phyloP scores from a whole-genome alignment of 495 filamentous ascomycete species.

The Aspergillus asperescens region DNA sequence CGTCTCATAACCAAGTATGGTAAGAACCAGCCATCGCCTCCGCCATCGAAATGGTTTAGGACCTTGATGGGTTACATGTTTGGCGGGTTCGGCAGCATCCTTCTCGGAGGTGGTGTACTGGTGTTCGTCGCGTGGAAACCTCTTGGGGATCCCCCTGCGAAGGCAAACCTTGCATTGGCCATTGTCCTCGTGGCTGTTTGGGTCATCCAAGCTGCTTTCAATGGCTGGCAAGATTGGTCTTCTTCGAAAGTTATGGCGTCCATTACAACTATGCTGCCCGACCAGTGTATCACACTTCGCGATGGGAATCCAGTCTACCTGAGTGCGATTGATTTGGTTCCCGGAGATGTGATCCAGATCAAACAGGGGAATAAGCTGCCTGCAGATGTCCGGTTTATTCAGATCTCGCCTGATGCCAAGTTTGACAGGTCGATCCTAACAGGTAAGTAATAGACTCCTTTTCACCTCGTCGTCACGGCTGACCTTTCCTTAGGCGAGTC shows the following conservation, averaged over 20 bases:
- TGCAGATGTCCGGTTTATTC: conserved; percentile 62
- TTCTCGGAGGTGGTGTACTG: conserved; percentile 56
- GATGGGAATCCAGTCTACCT: conserved; percentile 44
- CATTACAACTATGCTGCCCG: conserved; percentile 63
- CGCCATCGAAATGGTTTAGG: not conserved
- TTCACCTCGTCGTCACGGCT: not conserved
- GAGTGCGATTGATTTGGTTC: conserved; percentile 52
- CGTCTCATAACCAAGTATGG: not conserved
- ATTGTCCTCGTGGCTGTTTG: conserved; percentile 62
- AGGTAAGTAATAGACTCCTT: conserved; percentile 47
- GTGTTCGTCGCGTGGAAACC: conserved; percentile 68
- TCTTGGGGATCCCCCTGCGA: conserved; percentile 58
- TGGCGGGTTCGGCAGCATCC: conserved; percentile 61
- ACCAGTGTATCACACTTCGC: conserved; percentile 52
- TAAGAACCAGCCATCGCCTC: conserved; percentile 1
- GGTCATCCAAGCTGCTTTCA: conserved; percentile 64
- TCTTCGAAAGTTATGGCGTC: conserved; percentile 58
- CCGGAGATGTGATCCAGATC: conserved; percentile 59
- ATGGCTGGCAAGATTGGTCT: conserved; percentile 59
- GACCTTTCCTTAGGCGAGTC: conserved; percentile 48
- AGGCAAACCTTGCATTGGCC: conserved; percentile 61
- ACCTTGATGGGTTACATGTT: conserved; percentile 49
- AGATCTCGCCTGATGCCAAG: conserved; percentile 55
- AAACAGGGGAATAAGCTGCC: conserved; percentile 62
- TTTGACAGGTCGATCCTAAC: conserved; percentile 67